Evolutionary conservation across 164 flowering plant species (phyloP).

Genomic region (Pachysandra terminalis): DNA sequence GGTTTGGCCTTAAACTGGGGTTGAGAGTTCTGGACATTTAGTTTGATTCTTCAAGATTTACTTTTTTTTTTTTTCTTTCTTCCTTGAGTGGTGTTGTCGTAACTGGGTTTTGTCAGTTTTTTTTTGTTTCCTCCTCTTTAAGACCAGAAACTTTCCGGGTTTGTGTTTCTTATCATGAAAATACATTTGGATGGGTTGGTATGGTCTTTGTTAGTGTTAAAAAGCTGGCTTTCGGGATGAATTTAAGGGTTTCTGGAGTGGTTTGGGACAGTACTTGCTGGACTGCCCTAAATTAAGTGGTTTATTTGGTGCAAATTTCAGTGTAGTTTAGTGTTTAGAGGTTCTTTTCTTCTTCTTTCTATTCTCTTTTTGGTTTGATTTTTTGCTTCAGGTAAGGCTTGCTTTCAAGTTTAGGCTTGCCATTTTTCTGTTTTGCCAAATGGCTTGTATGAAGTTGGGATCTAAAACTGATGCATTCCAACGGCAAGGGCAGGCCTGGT

Average conservation of each 20-base stretch:
- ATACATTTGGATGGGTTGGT: conserved; percentile 1
- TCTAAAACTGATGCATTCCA: conserved; percentile 86
- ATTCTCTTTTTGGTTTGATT: neutral
- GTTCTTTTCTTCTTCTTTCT: too few species aligned
- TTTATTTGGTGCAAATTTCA: neutral
- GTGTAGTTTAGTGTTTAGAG: neutral
- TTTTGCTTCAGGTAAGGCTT: neutral
- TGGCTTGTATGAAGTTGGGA: conserved; percentile 94
- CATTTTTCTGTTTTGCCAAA: conserved; percentile 17
- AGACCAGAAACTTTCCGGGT: conserved; percentile 1
- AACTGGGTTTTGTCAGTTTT: conserved; percentile 2
- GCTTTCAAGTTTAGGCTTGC: conserved; percentile 3
- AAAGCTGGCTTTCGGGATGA: conserved; percentile 9
- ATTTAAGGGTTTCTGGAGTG: conserved; percentile 12
- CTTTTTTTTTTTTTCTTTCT: too few species aligned
- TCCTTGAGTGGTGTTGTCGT: neutral
- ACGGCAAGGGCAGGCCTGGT: conserved; percentile 92
- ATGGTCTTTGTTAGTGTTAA: conserved; percentile 3
- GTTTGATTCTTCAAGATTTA: too few species aligned
- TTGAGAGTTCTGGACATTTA: too few species aligned
- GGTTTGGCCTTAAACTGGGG: neutral
- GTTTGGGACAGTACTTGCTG: neutral
- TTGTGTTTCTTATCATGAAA: neutral
- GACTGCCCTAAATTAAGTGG: conserved; percentile 5
- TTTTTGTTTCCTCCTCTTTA: neutral